These are phyloP conservation scores for Neurospora sp. DNA, from an alignment of 495 filamentous ascomycete genomes.

Conservation along the genomic window DNA sequence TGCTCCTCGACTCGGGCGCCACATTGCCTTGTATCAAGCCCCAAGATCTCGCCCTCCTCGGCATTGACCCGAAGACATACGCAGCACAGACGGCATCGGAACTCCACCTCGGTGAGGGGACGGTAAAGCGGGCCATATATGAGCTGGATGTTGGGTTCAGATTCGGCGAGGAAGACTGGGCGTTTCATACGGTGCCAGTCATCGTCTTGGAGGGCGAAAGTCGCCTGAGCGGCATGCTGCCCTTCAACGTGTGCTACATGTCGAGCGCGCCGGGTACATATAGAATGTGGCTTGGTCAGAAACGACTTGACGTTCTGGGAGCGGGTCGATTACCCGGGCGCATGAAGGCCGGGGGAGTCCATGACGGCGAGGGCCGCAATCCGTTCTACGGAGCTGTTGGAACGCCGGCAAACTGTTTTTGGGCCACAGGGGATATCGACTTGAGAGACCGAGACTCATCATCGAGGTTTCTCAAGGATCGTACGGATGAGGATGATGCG, in stretches of 20 bases:
- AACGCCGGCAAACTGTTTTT: neutral
- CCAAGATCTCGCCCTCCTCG: slow-evolving; percentile 24
- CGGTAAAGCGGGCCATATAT: slow-evolving; percentile 16
- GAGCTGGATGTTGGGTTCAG: slow-evolving; percentile 32
- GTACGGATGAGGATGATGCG: neutral
- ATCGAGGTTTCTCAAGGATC: slow-evolving; percentile 1
- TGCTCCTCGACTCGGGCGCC: slow-evolving; percentile 36
- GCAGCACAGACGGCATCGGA: slow-evolving; percentile 23
- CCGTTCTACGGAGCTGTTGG: slow-evolving; percentile 9
- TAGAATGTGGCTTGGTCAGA: slow-evolving; percentile 31
- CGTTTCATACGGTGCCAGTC: slow-evolving; percentile 16
- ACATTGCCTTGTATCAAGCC: slow-evolving; percentile 29
- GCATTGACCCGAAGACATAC: slow-evolving; percentile 25
- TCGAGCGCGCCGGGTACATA: slow-evolving; percentile 28
- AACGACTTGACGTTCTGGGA: slow-evolving; percentile 36
- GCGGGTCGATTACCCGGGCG: slow-evolving; percentile 30
- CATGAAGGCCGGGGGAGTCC: neutral
- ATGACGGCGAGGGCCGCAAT: neutral
- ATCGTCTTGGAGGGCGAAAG: slow-evolving; percentile 11
- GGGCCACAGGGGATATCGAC: neutral
- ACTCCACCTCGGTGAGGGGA: slow-evolving; percentile 11
- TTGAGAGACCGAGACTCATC: slow-evolving; percentile 3
- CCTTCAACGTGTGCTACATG: slow-evolving; percentile 33
- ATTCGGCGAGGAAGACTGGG: slow-evolving; percentile 6
- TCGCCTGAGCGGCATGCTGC: slow-evolving; percentile 34